Conservation (phyloP, 2,329 filamentous ascomycete species). For the Monilinia laxa region DNA sequence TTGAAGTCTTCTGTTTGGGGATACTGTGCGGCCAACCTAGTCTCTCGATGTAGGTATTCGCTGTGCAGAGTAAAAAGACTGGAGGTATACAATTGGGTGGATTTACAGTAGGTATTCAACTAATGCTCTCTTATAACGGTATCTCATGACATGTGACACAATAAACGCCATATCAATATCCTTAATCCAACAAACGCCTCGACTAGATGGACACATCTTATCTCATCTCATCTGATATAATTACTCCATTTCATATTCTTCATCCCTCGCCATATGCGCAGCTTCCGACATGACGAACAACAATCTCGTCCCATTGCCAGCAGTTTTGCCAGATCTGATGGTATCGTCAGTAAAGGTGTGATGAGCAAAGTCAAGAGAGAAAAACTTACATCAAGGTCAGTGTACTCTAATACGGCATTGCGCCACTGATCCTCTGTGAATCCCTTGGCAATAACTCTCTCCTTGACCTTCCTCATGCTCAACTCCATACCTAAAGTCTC, state of each 20-base stretch:
- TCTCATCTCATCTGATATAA: constrained; percentile 7
- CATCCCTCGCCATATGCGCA: constrained; percentile 42
- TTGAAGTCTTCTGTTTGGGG: neutral
- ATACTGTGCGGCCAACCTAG: no score
- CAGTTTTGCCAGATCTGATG: constrained; percentile 75
- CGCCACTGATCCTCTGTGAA: constrained; percentile 95
- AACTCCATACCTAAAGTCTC: constrained; percentile 65
- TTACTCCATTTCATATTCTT: constrained; percentile 34
- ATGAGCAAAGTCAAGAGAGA: constrained; percentile 29
- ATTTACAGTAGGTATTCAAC: constrained; percentile 13
- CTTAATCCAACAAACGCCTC: constrained; percentile 21
- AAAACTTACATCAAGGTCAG: constrained; percentile 77
- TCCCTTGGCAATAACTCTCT: constrained; percentile 90
- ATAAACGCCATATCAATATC: constrained; percentile 20
- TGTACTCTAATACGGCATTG: constrained; percentile 84
- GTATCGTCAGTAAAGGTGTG: neutral
- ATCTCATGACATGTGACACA: constrained; percentile 12
- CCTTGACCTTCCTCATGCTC: constrained; percentile 83
- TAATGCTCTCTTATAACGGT: constrained; percentile 7
- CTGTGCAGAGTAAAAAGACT: no score
- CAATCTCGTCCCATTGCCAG: constrained; percentile 66
- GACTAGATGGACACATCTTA: constrained; percentile 10
- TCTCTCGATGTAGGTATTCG: no score
- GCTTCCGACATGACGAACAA: constrained; percentile 66
- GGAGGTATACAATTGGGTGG: no score